Percentiles rank a stretch among this genome's conserved stretches.
Conservation (phyloP, 257 asterid genomes). For the Ilex asprella region DNA sequence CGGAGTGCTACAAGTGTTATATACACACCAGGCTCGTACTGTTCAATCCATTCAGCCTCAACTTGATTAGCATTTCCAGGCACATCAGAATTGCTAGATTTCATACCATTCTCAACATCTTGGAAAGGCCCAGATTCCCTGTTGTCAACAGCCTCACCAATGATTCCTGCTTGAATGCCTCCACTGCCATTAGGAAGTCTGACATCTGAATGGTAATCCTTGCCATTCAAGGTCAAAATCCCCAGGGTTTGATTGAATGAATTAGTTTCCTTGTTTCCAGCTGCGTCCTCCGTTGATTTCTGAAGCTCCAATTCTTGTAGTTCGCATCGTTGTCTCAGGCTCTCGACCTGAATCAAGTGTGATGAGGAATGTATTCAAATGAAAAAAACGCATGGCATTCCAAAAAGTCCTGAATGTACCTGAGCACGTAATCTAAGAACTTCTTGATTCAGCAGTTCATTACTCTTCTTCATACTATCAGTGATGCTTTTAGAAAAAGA, state of each 20-base stretch:
- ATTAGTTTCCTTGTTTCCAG: conserved; percentile 25
- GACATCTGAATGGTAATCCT: conserved; percentile 29
- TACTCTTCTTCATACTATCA: conserved; percentile 81
- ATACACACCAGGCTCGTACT: conserved; percentile 88
- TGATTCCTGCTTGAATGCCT: conserved; percentile 29
- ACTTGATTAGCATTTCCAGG: conserved; percentile 54
- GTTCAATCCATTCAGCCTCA: conserved; percentile 92
- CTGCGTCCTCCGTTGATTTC: conserved; percentile 46
- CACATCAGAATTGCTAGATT: conserved; percentile 36
- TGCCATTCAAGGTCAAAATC: conserved; percentile 27
- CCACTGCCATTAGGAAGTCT: conserved; percentile 47
- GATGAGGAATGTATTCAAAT: not conserved
- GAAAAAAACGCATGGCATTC: not conserved
- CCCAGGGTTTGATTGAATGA: conserved; percentile 30
- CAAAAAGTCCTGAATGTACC: conserved; percentile 25
- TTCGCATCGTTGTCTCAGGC: conserved; percentile 65
- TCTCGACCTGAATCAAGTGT: conserved; percentile 42
- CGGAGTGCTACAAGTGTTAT: conserved; percentile 79
- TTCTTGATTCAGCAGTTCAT: conserved; percentile 79
- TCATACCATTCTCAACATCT: conserved; percentile 41
- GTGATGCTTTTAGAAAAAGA: conserved; percentile 71
- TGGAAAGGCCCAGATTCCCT: conserved; percentile 33
- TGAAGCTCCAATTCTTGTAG: conserved; percentile 71
- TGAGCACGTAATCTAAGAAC: conserved; percentile 72
- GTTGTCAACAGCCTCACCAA: conserved; percentile 36